These are phyloP conservation scores for Pseudogymnoascus destructans DNA, from an alignment of 2,329 filamentous ascomycete species.

Conservation along the genomic window DNA sequence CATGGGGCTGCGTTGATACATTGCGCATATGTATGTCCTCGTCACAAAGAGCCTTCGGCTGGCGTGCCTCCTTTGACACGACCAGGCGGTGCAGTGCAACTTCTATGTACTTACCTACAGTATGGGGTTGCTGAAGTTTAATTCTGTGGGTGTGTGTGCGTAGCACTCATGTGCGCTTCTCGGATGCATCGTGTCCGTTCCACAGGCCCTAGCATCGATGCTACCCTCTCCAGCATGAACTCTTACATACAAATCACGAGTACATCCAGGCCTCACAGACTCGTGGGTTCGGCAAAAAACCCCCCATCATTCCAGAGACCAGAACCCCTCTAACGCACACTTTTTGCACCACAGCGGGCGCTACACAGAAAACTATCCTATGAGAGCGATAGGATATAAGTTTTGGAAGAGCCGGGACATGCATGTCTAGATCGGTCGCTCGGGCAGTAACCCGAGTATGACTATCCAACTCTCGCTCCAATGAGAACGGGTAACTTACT, in stretches of 20 bases:
- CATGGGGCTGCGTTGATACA: background rate
- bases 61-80: background rate
- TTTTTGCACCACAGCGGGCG: background rate
- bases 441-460: background rate
- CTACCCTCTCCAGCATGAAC: constrained; percentile 4
- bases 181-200: constrained; percentile 3
- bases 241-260: background rate
- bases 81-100: background rate
- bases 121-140: constrained; percentile 6
- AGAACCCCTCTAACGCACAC: background rate
- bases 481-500: background rate
- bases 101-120: background rate
- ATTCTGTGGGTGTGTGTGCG: background rate
- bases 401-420: background rate
- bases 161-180: background rate
- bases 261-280: background rate
- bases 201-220: constrained; percentile 3
- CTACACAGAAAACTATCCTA: background rate
- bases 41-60: background rate
- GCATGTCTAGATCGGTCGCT: background rate
- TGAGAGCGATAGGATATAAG: background rate
- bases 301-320: background rate
- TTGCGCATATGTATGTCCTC: constrained; percentile 5
- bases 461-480: background rate
- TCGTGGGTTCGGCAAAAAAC: constrained; percentile 4